Percentiles rank a stretch among this genome's conserved stretches.
These are phyloP conservation scores for Aspergillus oerlinghausenensis DNA, from an alignment of 2,329 filamentous ascomycete species.

Conservation along the genomic window DNA sequence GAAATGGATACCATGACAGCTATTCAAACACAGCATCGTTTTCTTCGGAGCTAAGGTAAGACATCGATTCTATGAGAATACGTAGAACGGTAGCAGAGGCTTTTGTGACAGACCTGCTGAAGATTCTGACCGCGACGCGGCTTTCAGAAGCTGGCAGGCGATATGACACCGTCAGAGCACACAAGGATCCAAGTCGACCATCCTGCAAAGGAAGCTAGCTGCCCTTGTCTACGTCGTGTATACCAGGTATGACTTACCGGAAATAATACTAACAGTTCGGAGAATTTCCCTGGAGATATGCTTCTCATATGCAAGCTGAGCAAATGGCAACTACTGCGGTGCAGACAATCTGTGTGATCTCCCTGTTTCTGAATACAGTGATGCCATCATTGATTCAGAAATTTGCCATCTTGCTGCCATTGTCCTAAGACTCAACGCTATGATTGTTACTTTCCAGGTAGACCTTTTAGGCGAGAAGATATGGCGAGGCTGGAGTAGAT, in stretches of 20 bases:
- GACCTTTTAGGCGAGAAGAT: no score
- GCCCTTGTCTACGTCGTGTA: not conserved
- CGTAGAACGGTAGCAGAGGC: not conserved
- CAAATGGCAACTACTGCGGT: not conserved
- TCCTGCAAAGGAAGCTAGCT: no score
- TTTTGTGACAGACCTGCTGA: not conserved
- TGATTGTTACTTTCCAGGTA: no score
- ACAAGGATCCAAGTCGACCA: no score
- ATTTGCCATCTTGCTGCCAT: no score
- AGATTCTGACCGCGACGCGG: no score
- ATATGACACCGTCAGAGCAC: no score
- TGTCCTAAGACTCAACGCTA: no score
- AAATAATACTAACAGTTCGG: not conserved
- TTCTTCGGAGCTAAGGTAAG: not conserved
- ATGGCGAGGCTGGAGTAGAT: no score
- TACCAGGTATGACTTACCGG: not conserved
- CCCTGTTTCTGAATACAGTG: not conserved
- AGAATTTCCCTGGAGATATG: not conserved
- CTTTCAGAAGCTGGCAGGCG: no score
- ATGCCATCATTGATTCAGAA: no score
- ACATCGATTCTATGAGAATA: not conserved
- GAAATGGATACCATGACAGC: not conserved
- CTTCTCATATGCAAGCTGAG: not conserved
- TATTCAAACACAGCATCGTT: not conserved
- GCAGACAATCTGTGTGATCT: not conserved